A percentile compares a stretch with the other conserved stretches of the same genome.
phyloP scores from a whole-genome alignment of 768 basidiomycete genomes.

The Leccinellum albellum region DNA sequence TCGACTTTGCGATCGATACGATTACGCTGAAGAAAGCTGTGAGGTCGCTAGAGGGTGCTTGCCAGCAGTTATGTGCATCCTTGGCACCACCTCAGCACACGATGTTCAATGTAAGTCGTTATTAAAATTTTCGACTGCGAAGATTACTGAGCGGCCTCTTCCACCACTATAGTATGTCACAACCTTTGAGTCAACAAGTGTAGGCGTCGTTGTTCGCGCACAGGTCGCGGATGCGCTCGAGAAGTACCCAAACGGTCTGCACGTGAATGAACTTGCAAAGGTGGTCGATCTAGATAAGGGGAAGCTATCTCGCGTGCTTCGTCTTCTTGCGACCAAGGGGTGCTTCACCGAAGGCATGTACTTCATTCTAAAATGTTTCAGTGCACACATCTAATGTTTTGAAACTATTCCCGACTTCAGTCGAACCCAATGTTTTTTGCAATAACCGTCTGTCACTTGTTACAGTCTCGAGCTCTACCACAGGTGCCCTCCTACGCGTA shows the following conservation, averaged over 20 bases:
- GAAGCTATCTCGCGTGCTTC: conserved; percentile 30
- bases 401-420: conserved; percentile 4
- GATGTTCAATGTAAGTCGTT: conserved; percentile 19
- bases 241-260: conserved; percentile 27
- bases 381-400: not conserved
- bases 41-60: conserved; percentile 25
- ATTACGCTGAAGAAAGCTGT: conserved; percentile 26
- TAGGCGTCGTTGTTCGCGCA: not conserved
- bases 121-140: not conserved
- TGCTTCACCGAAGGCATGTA: not conserved
- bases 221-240: conserved; percentile 6
- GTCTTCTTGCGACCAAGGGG: conserved; percentile 31
- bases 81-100: conserved; percentile 28
- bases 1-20: too few species aligned
- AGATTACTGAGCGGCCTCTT: not conserved
- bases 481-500: conserved; percentile 8
- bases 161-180: conserved; percentile 9
- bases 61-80: conserved; percentile 25
- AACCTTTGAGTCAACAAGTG: conserved; percentile 26
- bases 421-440: conserved; percentile 26
- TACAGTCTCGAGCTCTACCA: conserved; percentile 12
- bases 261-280: conserved; percentile 22
- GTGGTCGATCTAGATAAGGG: conserved; percentile 22
- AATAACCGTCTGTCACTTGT: conserved; percentile 33
- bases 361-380: too few species aligned